Conservation (phyloP, 108 stramenopile genomes). For the Pseudonitzschia multiseries region DNA sequence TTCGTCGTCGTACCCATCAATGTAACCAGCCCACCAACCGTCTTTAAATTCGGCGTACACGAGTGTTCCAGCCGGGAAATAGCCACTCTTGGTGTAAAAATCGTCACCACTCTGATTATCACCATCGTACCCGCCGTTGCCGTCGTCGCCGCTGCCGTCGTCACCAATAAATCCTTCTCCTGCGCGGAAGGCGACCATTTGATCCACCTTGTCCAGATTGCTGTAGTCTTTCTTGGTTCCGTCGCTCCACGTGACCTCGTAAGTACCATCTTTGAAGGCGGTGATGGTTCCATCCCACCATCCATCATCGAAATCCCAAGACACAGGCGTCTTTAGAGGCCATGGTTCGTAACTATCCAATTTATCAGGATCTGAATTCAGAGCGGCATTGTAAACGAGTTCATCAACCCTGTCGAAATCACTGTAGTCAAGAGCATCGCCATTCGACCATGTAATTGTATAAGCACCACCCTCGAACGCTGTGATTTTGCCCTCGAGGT, state of each 20-base stretch:
- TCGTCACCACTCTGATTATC: slow-evolving; percentile 15
- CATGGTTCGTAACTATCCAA: slow-evolving; percentile 12
- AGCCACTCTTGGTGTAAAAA: neutral
- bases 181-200: slow-evolving; percentile 8
- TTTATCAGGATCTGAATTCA: neutral
- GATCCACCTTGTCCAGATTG: slow-evolving; percentile 13
- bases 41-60: slow-evolving; percentile 6
- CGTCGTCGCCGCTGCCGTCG: neutral
- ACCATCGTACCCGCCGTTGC: slow-evolving; percentile 6
- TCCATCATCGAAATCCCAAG: slow-evolving; percentile 16
- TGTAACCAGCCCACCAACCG: slow-evolving; percentile 15
- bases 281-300: slow-evolving; percentile 24
- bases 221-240: neutral
- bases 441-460: slow-evolving; percentile 11
- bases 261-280: neutral
- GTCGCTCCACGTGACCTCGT: slow-evolving; percentile 21
- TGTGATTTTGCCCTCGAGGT: slow-evolving; percentile 9
- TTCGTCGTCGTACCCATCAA: slow-evolving; percentile 4
- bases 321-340: neutral
- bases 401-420: slow-evolving; percentile 12
- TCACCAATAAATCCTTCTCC: slow-evolving; percentile 21
- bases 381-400: neutral
- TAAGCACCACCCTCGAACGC: slow-evolving; percentile 4
- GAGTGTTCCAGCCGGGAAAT: slow-evolving; percentile 1
- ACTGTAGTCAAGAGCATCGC: neutral